Evolutionary conservation across 352 stramenopile species (phyloP).

Genomic region (Globisporangium carolinianum): DNA sequence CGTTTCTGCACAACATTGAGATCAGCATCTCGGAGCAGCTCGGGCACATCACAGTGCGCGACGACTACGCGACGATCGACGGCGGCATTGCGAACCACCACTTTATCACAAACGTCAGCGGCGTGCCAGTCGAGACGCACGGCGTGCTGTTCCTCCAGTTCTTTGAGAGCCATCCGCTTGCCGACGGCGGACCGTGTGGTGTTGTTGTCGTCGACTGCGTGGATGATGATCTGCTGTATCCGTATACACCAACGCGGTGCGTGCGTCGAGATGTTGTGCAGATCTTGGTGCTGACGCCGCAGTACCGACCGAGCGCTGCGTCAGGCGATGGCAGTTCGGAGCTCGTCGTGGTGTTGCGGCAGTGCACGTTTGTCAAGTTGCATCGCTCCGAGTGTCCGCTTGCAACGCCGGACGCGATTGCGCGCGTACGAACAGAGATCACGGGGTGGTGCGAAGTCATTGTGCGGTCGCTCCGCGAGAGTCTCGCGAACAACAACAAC

Average conservation of each 20-base stretch:
- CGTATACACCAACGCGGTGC: constrained; percentile 19
- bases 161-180: constrained; percentile 4
- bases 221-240: constrained; percentile 32
- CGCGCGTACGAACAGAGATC: too few relatives aligned
- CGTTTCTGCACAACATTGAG: constrained; percentile 37
- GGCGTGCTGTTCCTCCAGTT: constrained; percentile 33
- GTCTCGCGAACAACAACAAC: too few relatives aligned
- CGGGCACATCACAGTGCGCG: constrained; percentile 3
- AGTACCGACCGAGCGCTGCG: constrained; percentile 13
- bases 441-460: not conserved
- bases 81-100: constrained; percentile 26
- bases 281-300: constrained; percentile 21
- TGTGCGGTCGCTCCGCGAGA: not conserved
- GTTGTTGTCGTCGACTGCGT: constrained; percentile 32
- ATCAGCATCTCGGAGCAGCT: constrained; percentile 16
- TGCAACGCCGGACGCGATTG: not conserved
- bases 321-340: constrained; percentile 7
- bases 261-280: constrained; percentile 26
- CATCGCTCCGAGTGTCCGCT: not conserved
- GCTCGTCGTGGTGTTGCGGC: constrained; percentile 20
- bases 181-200: constrained; percentile 8
- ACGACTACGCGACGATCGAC: constrained; percentile 20
- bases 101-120: constrained; percentile 27
- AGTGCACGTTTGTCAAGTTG: constrained; percentile 11
- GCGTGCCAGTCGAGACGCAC: constrained; percentile 29